Percentiles rank a stretch among this genome's conserved stretches.
Conservation (phyloP, 345 rosid genomes). For the Anacardium occidentale region DNA sequence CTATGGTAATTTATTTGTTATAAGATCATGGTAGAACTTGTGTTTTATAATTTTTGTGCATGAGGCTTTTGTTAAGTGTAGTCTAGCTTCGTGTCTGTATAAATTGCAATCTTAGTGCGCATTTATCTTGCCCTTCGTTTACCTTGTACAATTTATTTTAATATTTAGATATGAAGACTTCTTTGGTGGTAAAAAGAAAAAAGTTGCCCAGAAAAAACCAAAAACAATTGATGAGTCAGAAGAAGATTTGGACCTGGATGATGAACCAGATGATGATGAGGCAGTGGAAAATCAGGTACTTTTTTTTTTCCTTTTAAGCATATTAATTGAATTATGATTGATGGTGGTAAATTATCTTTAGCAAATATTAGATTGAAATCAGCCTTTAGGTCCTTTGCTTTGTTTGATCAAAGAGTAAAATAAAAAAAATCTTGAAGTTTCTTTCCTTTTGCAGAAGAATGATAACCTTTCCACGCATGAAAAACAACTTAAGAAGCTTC, state of each 20-base stretch:
- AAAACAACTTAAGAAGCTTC: constrained; percentile 54
- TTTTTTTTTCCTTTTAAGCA: neutral
- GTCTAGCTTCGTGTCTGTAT: too few relatives aligned
- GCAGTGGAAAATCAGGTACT: constrained; percentile 35
- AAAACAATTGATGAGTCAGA: constrained; percentile 28
- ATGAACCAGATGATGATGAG: constrained; percentile 31
- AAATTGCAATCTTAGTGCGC: too few relatives aligned
- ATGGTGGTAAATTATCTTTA: neutral
- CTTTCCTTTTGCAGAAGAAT: constrained; percentile 39
- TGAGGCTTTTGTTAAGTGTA: too few relatives aligned
- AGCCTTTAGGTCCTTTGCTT: neutral
- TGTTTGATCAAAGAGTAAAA: too few relatives aligned
- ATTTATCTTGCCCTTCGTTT: neutral
- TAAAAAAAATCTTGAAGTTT: neutral
- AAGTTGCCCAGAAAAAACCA: constrained; percentile 34
- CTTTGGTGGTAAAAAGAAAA: constrained; percentile 55
- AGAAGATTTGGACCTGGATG: constrained; percentile 42
- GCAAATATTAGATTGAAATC: neutral
- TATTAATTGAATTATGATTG: neutral
- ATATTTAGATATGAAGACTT: constrained; percentile 74
- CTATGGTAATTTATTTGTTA: neutral
- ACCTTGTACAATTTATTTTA: neutral
- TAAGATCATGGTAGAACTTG: neutral
- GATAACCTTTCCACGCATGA: constrained; percentile 73
- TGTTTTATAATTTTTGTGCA: too few relatives aligned